Evolutionary conservation across 768 basidiomycete species (phyloP), one percentile per base, ranked within the genome.

Genomic region (Pleurotus tuoliensis): DNA sequence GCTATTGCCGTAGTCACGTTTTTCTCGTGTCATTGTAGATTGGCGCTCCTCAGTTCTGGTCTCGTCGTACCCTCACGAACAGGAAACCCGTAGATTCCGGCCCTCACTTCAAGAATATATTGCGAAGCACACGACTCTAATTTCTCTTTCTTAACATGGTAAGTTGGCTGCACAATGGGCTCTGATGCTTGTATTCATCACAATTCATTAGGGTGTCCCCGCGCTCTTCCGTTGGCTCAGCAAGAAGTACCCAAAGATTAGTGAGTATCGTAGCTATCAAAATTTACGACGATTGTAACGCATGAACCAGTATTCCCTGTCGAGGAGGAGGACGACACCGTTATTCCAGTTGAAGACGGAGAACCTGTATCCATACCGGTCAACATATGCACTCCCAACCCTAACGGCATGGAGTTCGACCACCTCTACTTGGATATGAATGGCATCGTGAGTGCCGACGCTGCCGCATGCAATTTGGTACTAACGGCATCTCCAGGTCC

Each of bases 341-440:
- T 84, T 62, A 75, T 94, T 39, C 78, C 79, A 34, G 83, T 82
- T 62, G 82, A 81, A 56, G 78, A 86, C 58, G 94, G 89, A 61
- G 73, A 83, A 66, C 79, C 78, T 24, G 76, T 91, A 50, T 75
- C 79, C 30, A 78, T 92, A 56, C 94, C 94, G 8, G 73, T 96
- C 45, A 89, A 94, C 69, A 92, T 90, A 60, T 74, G 82, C 27
- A 67, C 75, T 38, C 80, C 90, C 30, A 99, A 99, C 70, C 97
- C 97, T n/a, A 99, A 99, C 69, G 93, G 89, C 22, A 77, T 80
- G 57, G 97, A 99, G 74, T 93, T 95, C 62, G 97, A 99, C 75
- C 94, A 92, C 69, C 76, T 99, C 46, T 99, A 99, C 70, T 79
- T 99, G 43, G 96, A 99, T 69, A 98, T 99, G 97, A 99, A 99